A percentile compares a stretch with the other conserved stretches of the same genome.
phyloP scores from a whole-genome alignment of 371 early-diverging fungal genomes.

The Pancytospora philotis region DNA sequence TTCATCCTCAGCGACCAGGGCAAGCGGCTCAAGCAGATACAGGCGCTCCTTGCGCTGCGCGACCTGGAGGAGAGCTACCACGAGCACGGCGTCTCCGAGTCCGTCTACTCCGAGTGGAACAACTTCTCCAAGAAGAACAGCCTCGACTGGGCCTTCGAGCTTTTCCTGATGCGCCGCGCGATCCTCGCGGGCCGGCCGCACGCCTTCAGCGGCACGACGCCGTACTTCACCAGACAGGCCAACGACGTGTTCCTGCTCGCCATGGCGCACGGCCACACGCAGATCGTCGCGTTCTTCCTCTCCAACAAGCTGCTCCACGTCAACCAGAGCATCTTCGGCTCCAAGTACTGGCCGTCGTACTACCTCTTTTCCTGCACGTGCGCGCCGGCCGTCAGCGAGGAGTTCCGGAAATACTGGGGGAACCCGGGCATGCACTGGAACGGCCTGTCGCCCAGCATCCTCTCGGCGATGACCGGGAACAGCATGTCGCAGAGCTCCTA shows the following conservation, averaged over 20 bases:
- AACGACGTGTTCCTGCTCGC: constrained; percentile 52
- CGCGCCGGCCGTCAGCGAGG: neutral
- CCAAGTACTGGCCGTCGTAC: constrained; percentile 37
- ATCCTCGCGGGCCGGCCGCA: constrained; percentile 3
- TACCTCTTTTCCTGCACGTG: constrained; percentile 43
- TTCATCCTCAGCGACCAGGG: no score
- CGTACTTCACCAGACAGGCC: constrained; percentile 10
- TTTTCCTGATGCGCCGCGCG: constrained; percentile 13
- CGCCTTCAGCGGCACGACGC: neutral
- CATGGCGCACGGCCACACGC: constrained; percentile 43
- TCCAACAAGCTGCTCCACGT: constrained; percentile 47
- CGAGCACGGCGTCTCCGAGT: neutral
- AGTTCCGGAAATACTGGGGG: constrained; percentile 18
- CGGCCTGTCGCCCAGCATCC: constrained; percentile 38
- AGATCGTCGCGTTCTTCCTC: constrained; percentile 50
- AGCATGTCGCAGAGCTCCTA: constrained; percentile 8
- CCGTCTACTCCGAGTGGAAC: neutral
- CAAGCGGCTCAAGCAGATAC: no score
- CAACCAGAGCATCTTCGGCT: constrained; percentile 47
- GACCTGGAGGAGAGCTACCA: neutral
- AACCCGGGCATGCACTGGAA: constrained; percentile 28
- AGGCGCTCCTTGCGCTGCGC: neutral
- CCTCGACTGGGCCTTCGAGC: constrained; percentile 18
- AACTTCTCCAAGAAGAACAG: neutral
- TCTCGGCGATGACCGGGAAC: constrained; percentile 2